These are phyloP conservation scores for Paraurostyla sp. DNA, from an alignment of 73 alveolate genomes.

Conservation along the genomic window DNA sequence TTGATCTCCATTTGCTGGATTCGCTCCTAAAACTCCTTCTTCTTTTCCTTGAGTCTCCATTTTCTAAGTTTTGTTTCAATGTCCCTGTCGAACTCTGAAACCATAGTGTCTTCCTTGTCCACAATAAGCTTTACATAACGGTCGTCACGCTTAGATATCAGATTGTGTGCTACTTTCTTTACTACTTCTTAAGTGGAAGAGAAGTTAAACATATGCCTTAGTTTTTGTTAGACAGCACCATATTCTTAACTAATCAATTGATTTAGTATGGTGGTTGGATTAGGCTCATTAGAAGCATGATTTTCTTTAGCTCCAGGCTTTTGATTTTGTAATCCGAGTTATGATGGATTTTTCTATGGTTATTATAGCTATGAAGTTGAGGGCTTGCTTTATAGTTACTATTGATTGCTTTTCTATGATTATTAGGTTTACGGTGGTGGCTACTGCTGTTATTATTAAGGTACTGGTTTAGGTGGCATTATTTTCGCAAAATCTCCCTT, in stretches of 20 bases:
- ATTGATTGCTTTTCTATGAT: background rate
- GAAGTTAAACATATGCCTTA: background rate
- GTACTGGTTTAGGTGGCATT: constrained; percentile 51
- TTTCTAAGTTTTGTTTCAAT: constrained; percentile 14
- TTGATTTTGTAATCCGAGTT: background rate
- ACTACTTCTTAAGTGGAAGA: background rate
- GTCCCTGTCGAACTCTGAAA: background rate
- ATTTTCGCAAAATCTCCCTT: background rate
- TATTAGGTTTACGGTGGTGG: background rate
- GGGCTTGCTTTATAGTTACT: background rate
- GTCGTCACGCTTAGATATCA: background rate
- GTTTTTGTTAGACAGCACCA: background rate
- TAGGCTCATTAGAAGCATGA: background rate
- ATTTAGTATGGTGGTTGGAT: background rate
- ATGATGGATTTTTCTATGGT: background rate
- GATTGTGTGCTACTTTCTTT: background rate
- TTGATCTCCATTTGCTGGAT: background rate
- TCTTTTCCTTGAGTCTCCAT: constrained; percentile 32
- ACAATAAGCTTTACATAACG: background rate
- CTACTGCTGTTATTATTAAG: background rate
- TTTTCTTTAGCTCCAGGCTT: background rate
- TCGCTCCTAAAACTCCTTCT: constrained; percentile 4
- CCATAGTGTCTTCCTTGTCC: background rate
- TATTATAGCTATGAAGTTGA: background rate
- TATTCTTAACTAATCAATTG: constrained; percentile 1